These are phyloP conservation scores for Symbiodinium pilosum DNA, from an alignment of 73 alveolate genomes.

Conservation along the genomic window DNA sequence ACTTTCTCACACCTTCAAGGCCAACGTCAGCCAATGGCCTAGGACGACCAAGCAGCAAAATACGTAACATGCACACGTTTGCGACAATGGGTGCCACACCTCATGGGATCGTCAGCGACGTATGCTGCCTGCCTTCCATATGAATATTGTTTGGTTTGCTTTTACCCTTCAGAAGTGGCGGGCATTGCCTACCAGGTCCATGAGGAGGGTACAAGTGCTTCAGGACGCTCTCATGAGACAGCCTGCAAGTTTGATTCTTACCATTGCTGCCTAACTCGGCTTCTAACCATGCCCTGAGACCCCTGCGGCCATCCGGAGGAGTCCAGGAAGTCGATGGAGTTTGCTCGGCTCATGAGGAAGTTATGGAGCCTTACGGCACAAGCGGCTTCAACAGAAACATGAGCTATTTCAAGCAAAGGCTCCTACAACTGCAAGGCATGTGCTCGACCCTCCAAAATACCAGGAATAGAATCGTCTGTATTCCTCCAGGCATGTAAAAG, in stretches of 20 bases:
- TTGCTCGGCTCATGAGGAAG: conserved; percentile 67
- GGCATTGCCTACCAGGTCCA: conserved; percentile 41
- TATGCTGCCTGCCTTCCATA: neutral
- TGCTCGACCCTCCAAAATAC: conserved; percentile 32
- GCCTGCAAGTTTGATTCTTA: no score
- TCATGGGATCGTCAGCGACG: conserved; percentile 30
- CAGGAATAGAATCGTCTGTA: conserved; percentile 42
- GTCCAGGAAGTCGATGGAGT: conserved; percentile 61
- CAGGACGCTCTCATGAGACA: conserved; percentile 34
- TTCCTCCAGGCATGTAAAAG: conserved; percentile 12
- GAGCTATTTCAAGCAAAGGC: neutral
- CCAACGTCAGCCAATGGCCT: conserved; percentile 45
- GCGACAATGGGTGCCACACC: no score
- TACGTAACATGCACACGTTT: neutral
- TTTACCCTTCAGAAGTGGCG: neutral
- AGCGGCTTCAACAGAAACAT: no score
- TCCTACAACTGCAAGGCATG: conserved; percentile 3
- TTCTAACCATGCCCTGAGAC: neutral
- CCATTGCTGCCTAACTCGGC: no score
- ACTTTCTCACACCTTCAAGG: neutral
- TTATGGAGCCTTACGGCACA: conserved; percentile 22
- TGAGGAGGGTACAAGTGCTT: conserved; percentile 65
- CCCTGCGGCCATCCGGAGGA: conserved; percentile 48
- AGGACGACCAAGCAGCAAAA: neutral
- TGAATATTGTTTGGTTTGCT: neutral